These are phyloP conservation scores for Xerocomus amazonicus DNA, from an alignment of 1,284 basidiomycete species.

Conservation along the genomic window DNA sequence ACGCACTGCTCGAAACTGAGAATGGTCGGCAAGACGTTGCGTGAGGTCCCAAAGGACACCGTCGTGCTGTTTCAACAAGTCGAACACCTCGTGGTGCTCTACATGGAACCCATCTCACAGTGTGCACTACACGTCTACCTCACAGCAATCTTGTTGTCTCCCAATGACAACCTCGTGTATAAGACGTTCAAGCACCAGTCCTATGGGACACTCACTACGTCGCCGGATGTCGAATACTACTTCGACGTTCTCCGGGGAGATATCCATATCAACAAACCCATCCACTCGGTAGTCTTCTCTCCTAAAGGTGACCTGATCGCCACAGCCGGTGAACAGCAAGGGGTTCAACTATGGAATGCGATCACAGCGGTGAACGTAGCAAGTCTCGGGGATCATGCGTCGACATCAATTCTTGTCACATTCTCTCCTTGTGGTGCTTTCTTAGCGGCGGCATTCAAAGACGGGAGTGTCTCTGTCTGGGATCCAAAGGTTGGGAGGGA, in stretches of 20 bases:
- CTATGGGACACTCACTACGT: not conserved
- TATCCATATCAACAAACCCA: slow-evolving; percentile 1
- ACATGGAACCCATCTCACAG: slow-evolving; percentile 21
- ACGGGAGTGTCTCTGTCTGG: slow-evolving; percentile 20
- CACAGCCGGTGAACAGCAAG: slow-evolving; percentile 16
- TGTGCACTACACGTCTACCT: slow-evolving; percentile 23
- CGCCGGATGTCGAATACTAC: not conserved
- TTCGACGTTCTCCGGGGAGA: slow-evolving; percentile 1
- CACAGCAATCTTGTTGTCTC: slow-evolving; percentile 8
- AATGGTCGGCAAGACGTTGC: slow-evolving; percentile 8
- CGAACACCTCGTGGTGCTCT: slow-evolving; percentile 20
- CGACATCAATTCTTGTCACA: slow-evolving; percentile 17
- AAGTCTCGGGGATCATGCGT: slow-evolving; percentile 15
- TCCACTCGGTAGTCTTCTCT: slow-evolving; percentile 22
- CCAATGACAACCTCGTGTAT: slow-evolving; percentile 1
- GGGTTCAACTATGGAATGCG: slow-evolving; percentile 24
- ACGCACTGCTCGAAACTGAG: not conserved
- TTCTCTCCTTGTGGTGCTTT: slow-evolving; percentile 25
- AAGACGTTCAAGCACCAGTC: slow-evolving; percentile 15
- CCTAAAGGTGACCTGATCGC: slow-evolving; percentile 11
- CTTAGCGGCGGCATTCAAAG: slow-evolving; percentile 20
- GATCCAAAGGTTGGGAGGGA: slow-evolving; percentile 23
- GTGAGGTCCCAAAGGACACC: slow-evolving; percentile 2
- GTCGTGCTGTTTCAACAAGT: slow-evolving; percentile 13
- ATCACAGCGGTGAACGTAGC: slow-evolving; percentile 22